A percentile compares a stretch with the other conserved stretches of the same genome.
Evolutionary conservation across 768 basidiomycete species (phyloP).

Genomic region (Termitomyces sp.): DNA sequence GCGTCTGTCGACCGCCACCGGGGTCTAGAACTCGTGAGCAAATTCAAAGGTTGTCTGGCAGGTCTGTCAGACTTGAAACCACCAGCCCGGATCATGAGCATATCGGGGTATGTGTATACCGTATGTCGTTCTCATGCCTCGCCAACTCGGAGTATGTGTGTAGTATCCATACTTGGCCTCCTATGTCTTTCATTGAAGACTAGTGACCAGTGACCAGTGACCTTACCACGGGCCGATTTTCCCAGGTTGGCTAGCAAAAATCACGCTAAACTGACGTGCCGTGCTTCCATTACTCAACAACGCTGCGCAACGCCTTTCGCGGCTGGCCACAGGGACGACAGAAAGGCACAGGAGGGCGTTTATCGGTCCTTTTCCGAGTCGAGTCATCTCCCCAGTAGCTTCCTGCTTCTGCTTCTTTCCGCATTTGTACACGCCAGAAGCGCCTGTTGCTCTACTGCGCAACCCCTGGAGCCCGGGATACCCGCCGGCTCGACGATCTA

Average conservation of each 20-base stretch:
- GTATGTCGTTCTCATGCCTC: neutral
- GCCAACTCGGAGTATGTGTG: too few relatives aligned
- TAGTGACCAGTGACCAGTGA: too few relatives aligned
- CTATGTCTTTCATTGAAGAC: neutral
- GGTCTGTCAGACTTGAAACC: neutral
- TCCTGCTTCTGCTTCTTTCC: neutral
- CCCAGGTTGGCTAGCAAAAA: neutral
- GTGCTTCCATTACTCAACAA: neutral
- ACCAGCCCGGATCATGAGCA: neutral
- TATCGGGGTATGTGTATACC: neutral
- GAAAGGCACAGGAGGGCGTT: neutral
- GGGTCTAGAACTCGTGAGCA: neutral
- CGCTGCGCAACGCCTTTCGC: neutral
- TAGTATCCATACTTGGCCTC: neutral
- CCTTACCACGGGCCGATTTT: neutral
- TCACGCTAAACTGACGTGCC: neutral
- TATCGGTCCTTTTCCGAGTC: neutral
- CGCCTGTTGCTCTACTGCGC: too few relatives aligned
- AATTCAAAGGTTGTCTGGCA: neutral
- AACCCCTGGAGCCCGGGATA: too few relatives aligned
- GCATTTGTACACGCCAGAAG: neutral
- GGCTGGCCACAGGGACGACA: neutral
- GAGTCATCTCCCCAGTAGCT: neutral
- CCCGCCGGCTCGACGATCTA: neutral
- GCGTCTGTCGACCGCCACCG: neutral